Evolutionary conservation across 148 eudicot genomes (phyloP).

Genomic region (Persicaria maculosa): DNA sequence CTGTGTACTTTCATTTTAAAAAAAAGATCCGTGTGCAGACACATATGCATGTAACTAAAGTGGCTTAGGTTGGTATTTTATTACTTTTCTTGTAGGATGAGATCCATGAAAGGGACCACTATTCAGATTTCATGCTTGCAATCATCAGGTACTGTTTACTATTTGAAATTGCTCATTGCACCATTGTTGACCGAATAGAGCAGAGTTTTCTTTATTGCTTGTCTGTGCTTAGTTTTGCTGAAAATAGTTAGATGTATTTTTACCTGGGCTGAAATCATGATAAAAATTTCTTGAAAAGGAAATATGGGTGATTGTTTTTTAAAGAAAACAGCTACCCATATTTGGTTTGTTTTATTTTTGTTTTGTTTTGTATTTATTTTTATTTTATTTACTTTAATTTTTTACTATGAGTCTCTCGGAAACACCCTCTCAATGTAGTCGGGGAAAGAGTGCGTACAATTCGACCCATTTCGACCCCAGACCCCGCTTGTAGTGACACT

Average conservation of each 20-base stretch:
- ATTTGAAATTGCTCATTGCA: neutral
- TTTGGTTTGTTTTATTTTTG: too few relatives aligned
- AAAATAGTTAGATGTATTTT: neutral
- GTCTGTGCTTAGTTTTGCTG: neutral
- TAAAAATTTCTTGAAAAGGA: too few relatives aligned
- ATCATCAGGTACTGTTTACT: conserved; percentile 60
- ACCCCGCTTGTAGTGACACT: too few relatives aligned
- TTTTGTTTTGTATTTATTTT: too few relatives aligned
- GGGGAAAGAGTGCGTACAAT: too few relatives aligned
- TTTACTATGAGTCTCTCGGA: too few relatives aligned
- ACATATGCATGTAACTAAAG: neutral
- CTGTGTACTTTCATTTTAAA: neutral
- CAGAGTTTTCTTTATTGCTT: neutral
- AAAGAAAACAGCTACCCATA: too few relatives aligned
- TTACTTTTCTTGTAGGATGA: conserved; percentile 55
- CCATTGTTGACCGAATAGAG: neutral
- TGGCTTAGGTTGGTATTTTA: neutral
- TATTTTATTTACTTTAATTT: too few relatives aligned
- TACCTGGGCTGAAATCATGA: neutral
- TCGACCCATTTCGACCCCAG: too few relatives aligned
- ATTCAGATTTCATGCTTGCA: conserved; percentile 83
- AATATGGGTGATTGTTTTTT: too few relatives aligned
- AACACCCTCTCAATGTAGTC: too few relatives aligned
- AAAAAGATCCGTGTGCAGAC: neutral
- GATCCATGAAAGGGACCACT: conserved; percentile 95